phyloP scores from a whole-genome alignment of 1,284 basidiomycete genomes.

The Apiotrichum mycotoxinovorans region DNA sequence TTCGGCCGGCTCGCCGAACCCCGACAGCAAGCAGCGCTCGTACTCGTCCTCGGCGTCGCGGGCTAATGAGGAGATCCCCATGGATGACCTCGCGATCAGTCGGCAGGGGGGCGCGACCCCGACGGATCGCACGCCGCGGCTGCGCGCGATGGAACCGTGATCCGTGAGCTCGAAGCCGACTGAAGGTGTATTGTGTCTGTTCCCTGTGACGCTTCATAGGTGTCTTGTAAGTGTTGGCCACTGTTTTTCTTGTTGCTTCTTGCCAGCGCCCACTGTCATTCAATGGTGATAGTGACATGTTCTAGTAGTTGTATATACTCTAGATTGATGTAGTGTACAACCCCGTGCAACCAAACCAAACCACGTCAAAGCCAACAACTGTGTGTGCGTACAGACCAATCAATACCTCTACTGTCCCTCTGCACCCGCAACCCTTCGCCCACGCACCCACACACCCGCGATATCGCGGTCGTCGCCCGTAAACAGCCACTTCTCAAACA shows the following conservation, averaged over 20 bases:
- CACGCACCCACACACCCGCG: conserved; percentile 67
- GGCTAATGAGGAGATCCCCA: conserved; percentile 1
- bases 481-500: conserved; percentile 52
- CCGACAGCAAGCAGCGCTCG: conserved; percentile 1
- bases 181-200: too few species aligned
- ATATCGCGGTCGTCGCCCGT: conserved; percentile 88
- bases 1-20: background rate
- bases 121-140: conserved; percentile 7
- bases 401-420: too few species aligned
- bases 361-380: too few species aligned
- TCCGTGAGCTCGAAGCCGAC: too few species aligned
- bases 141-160: background rate
- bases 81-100: conserved; percentile 6
- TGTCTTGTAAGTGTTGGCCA: background rate
- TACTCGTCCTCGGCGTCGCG: conserved; percentile 1
- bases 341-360: too few species aligned
- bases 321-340: background rate
- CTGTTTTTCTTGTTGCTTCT: background rate
- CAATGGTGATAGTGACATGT: background rate
- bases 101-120: conserved; percentile 3
- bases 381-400: too few species aligned
- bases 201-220: background rate
- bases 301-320: conserved; percentile 4
- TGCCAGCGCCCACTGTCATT: background rate
- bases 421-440: conserved; percentile 1